Evolutionary conservation across 2,329 filamentous ascomycete species (phyloP), one percentile per base, ranked within the genome.

Genomic region (Aspergillus novofumigatus): DNA sequence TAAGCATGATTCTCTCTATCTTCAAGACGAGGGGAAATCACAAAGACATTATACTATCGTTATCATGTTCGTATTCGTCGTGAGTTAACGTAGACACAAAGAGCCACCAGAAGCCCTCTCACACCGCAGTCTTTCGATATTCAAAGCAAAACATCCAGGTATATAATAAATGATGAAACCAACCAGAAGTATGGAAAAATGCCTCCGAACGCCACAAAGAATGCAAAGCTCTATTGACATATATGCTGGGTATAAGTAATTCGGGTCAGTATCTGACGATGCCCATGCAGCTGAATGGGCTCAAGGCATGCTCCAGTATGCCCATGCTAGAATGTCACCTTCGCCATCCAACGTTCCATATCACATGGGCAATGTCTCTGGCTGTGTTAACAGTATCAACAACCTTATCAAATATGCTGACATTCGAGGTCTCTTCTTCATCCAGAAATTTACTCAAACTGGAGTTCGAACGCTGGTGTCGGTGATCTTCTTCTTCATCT

Each of bases 391-490:
- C 81, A 5, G 90, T 93, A 75, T 95, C 90, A 70, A 92, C 86
- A 51, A 95, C 86, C 66, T 87, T 86, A 59, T 90, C 89, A 68
- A 95, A 83, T 55, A 95, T 81, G 49, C 88, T 88, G 52, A 82
- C 79, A 67, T 78, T 84, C 59, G 81, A 74, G 7, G 77, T 74
- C 62, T 91, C 89, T 59, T 86, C 86, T 65, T 92, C 88, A 65
- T 92, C 89, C 65, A 87, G 89, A 7, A 91, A 90, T 89, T 95
- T 92, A 67, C 96, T 89, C 90, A 96, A 95, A 64, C 91, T 92
- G 42, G 91, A 81, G 21, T 91, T 95, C 64, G 92, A 83, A 60
- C 88, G 86, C 80, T 95, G 87, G 53, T 87, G 86, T 20, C 75
- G 78, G 47, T 81, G 75, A 52, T 83, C 78, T 45, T 85, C 83